Percentiles rank a stretch among this genome's conserved stretches.
These are phyloP conservation scores for Tolypocladium tundrense DNA, from an alignment of 2,329 filamentous ascomycete genomes.

Conservation along the genomic window DNA sequence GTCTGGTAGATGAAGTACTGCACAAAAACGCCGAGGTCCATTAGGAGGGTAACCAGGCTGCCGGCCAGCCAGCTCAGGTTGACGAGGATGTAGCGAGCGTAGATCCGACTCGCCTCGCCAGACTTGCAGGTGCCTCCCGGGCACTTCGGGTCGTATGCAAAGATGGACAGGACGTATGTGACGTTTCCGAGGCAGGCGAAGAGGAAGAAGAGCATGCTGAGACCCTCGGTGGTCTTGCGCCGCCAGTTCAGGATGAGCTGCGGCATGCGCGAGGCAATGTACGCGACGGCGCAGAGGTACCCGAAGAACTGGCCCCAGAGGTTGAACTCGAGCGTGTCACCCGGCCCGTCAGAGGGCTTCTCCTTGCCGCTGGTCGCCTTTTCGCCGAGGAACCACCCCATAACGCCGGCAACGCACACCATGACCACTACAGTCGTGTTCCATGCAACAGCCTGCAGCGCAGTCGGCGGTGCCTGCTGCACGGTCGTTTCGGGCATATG, in stretches of 20 bases:
- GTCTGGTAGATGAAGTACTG: slow-evolving; percentile 82
- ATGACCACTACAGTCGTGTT: slow-evolving; percentile 68
- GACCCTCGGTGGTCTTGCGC: slow-evolving; percentile 84
- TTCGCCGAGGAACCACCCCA: slow-evolving; percentile 69
- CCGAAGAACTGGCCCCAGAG: slow-evolving; percentile 81
- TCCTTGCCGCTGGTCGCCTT: slow-evolving; percentile 27
- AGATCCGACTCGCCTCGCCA: slow-evolving; percentile 57
- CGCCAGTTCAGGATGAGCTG: slow-evolving; percentile 89
- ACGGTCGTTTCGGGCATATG: slow-evolving; percentile 44
- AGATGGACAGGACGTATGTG: slow-evolving; percentile 84
- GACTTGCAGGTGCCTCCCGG: slow-evolving; percentile 41
- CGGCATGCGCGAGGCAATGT: slow-evolving; percentile 80
- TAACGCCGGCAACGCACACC: slow-evolving; percentile 71
- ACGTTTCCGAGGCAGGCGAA: slow-evolving; percentile 94
- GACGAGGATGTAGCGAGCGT: slow-evolving; percentile 74
- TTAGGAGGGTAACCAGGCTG: slow-evolving; percentile 73
- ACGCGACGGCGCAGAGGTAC: slow-evolving; percentile 81
- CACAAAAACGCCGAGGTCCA: slow-evolving; percentile 79
- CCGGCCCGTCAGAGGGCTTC: slow-evolving; percentile 25
- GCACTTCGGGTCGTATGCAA: slow-evolving; percentile 77
- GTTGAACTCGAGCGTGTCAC: slow-evolving; percentile 54
- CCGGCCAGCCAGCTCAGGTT: slow-evolving; percentile 88
- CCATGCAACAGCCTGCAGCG: slow-evolving; percentile 53
- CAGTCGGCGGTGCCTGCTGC: slow-evolving; percentile 37
- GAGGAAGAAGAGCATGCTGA: slow-evolving; percentile 89